These are phyloP conservation scores for Wilcoxina mikolae DNA, from an alignment of 495 filamentous ascomycete genomes.

Conservation along the genomic window DNA sequence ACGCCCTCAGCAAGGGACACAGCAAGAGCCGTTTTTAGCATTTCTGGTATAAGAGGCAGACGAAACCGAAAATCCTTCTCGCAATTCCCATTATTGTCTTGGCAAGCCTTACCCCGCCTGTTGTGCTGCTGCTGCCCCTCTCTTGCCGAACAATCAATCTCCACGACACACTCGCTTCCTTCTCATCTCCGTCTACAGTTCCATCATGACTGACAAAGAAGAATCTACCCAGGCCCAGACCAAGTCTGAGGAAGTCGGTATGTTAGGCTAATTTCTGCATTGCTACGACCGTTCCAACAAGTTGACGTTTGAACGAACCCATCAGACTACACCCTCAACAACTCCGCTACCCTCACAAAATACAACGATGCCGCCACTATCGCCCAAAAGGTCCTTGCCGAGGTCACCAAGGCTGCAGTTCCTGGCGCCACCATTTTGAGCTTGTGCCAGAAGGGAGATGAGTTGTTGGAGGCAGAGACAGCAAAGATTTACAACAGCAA, in stretches of 20 bases:
- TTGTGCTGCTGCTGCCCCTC: no score
- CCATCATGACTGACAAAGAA: conserved; percentile 2
- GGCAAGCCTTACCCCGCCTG: no score
- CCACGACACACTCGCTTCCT: no score
- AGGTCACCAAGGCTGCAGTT: conserved; percentile 63
- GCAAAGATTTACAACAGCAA: conserved; percentile 96
- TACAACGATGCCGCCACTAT: conserved; percentile 93
- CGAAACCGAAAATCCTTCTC: no score
- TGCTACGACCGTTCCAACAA: not conserved
- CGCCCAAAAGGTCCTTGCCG: conserved; percentile 83
- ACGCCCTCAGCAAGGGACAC: no score
- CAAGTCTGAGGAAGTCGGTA: conserved; percentile 3
- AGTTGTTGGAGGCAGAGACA: conserved; percentile 83
- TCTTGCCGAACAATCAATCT: no score
- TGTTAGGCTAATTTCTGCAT: not conserved
- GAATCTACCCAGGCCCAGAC: not conserved
- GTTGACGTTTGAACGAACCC: not conserved
- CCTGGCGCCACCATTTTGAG: conserved; percentile 82
- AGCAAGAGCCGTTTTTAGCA: no score
- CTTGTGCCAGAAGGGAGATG: conserved; percentile 89
- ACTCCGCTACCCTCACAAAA: conserved; percentile 95
- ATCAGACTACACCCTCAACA: conserved; percentile 82
- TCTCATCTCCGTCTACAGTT: no score
- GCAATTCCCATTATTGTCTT: no score
- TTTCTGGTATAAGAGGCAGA: no score